Percentiles rank a stretch among this genome's conserved stretches.
Evolutionary conservation across 192 early-diverging fungal genomes (phyloP).

Genomic region (Coemansia sp.): DNA sequence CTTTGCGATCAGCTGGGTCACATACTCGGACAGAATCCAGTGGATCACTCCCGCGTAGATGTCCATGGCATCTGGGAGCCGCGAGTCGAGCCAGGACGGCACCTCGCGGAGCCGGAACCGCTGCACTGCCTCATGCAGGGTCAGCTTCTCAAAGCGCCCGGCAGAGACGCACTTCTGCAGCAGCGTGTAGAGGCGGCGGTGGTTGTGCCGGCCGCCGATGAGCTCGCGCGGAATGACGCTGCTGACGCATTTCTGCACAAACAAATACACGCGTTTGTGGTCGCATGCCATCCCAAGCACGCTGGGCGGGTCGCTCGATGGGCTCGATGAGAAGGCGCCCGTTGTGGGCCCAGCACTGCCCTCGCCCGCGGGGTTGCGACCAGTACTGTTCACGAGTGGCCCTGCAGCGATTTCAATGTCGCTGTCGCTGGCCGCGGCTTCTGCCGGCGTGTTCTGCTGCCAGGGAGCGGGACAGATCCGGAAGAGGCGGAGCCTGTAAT

Average conservation of each 20-base stretch:
- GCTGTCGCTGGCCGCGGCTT: too few species aligned
- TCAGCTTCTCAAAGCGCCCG: slow-evolving; percentile 56
- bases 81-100: slow-evolving; percentile 12
- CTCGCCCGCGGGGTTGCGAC: too few species aligned
- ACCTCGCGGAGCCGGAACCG: slow-evolving; percentile 51
- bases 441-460: slow-evolving; percentile 26
- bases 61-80: slow-evolving; percentile 12
- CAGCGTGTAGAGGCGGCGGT: slow-evolving; percentile 49
- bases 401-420: too few species aligned
- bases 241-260: slow-evolving; percentile 45
- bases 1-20: slow-evolving; percentile 57
- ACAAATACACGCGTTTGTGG: slow-evolving; percentile 39
- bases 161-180: slow-evolving; percentile 53
- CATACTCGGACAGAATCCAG: slow-evolving; percentile 60
- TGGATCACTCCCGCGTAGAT: slow-evolving; percentile 57
- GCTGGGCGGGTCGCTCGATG: slow-evolving; percentile 1
- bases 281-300: slow-evolving; percentile 13
- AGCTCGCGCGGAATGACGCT: slow-evolving; percentile 58
- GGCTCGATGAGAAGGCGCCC: too few species aligned
- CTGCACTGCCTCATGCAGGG: slow-evolving; percentile 51
- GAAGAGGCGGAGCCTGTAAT: slow-evolving; percentile 42
- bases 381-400: too few species aligned
- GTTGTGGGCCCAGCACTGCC: too few species aligned
- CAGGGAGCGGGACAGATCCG: slow-evolving; percentile 47
- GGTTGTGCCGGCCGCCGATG: slow-evolving; percentile 59